Evolutionary conservation across 1,284 basidiomycete species (phyloP).

Genomic region (Agroathelia rolfsii): DNA sequence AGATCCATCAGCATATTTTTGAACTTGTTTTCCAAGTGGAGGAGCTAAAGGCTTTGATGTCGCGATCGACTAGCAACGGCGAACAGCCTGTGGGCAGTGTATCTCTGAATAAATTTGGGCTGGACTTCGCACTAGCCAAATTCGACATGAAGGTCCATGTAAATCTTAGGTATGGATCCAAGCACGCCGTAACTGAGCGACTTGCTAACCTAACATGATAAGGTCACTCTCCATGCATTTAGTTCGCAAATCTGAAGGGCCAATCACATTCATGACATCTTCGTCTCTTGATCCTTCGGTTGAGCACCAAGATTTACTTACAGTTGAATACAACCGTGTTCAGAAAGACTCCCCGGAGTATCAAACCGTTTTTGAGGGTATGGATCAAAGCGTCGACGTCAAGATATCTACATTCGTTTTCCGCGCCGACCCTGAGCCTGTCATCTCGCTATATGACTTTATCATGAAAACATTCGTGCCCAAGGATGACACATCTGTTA

Average conservation of each 20-base stretch:
- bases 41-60: constrained; percentile 76
- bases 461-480: constrained; percentile 95
- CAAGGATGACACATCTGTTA: constrained; percentile 14
- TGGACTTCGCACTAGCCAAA: constrained; percentile 69
- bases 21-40: constrained; percentile 90
- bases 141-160: constrained; percentile 87
- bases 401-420: constrained; percentile 91
- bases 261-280: constrained; percentile 75
- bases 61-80: constrained; percentile 48
- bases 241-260: constrained; percentile 47
- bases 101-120: constrained; percentile 71
- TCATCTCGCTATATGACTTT: constrained; percentile 91
- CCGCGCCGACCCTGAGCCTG: constrained; percentile 84
- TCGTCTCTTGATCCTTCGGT: constrained; percentile 34
- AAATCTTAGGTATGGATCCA: constrained; percentile 62
- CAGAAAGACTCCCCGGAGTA: constrained; percentile 87
- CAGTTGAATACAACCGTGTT: constrained; percentile 76
- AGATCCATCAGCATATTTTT: constrained; percentile 76
- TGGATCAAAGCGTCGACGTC: constrained; percentile 85
- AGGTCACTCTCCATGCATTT: constrained; percentile 68
- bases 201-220: constrained; percentile 8
- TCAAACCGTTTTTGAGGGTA: constrained; percentile 71
- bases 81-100: constrained; percentile 78
- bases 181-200: neutral
- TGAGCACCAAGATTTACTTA: constrained; percentile 65